Evolutionary conservation across 2,329 filamentous ascomycete genomes (phyloP).

Genomic region (Monilinia vaccinii-corymbosi): DNA sequence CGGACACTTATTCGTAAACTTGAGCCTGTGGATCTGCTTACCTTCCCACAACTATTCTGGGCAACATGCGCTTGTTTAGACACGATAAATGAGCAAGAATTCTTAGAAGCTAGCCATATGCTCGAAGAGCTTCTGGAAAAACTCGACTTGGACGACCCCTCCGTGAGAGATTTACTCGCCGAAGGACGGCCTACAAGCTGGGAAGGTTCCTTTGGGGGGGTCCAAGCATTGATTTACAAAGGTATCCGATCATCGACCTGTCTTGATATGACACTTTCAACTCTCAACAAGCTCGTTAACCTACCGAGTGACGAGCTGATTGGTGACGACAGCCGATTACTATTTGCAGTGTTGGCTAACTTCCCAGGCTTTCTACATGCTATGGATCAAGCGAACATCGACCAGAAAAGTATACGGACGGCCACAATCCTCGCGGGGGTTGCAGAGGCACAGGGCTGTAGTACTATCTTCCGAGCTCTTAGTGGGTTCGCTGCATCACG

Average conservation of each 20-base stretch:
- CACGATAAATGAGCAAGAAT: slow-evolving; percentile 93
- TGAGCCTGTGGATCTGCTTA: slow-evolving; percentile 66
- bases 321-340: slow-evolving; percentile 70
- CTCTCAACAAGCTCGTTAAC: slow-evolving; percentile 68
- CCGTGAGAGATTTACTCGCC: slow-evolving; percentile 59
- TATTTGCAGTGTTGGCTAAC: slow-evolving; percentile 87
- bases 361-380: slow-evolving; percentile 75
- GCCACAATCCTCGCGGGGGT: slow-evolving; percentile 63
- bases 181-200: slow-evolving; percentile 77
- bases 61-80: slow-evolving; percentile 93
- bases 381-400: slow-evolving; percentile 56
- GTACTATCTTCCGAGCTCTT: slow-evolving; percentile 59
- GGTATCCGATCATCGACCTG: slow-evolving; percentile 81
- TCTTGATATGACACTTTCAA: slow-evolving; percentile 65
- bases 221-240: slow-evolving; percentile 83
- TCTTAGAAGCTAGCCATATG: slow-evolving; percentile 85
- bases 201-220: slow-evolving; percentile 80
- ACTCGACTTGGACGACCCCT: slow-evolving; percentile 65
- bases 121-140: slow-evolving; percentile 78
- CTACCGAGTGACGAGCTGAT: slow-evolving; percentile 73
- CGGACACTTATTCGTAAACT: slow-evolving; percentile 85
- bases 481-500: slow-evolving; percentile 59
- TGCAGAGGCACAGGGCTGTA: slow-evolving; percentile 62
- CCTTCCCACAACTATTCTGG: slow-evolving; percentile 97
- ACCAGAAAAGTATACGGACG: slow-evolving; percentile 48